These are phyloP conservation scores for Vigna mungo DNA, from an alignment of 306 rosid genomes.

Conservation along the genomic window DNA sequence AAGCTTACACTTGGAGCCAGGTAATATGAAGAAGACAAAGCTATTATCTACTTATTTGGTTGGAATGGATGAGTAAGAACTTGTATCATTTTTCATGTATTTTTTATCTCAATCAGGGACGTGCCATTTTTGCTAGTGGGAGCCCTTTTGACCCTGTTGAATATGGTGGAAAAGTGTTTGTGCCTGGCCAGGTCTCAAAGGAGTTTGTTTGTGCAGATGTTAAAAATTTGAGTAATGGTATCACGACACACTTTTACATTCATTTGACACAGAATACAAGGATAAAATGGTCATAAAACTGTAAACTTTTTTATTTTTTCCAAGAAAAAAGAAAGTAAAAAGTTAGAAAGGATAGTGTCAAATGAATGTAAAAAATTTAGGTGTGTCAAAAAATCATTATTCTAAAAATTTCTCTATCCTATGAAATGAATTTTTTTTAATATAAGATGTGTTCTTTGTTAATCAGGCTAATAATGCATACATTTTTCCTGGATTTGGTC, in stretches of 20 bases:
- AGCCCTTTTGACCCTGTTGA: slow-evolving; percentile 91
- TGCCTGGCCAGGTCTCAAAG: slow-evolving; percentile 84
- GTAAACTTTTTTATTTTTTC: too few species aligned
- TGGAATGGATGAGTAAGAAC: slow-evolving; percentile 18
- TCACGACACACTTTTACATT: too few species aligned
- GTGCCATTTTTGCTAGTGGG: slow-evolving; percentile 86
- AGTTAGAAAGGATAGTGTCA: too few species aligned
- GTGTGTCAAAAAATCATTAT: too few species aligned
- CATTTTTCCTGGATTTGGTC: slow-evolving; percentile 95
- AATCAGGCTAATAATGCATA: slow-evolving; percentile 91
- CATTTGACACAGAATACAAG: too few species aligned
- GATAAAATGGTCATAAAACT: too few species aligned
- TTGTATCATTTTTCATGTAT: background rate
- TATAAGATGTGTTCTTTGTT: slow-evolving; percentile 33
- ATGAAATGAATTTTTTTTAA: slow-evolving; percentile 37
- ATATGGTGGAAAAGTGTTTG: slow-evolving; percentile 70
- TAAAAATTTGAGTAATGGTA: background rate
- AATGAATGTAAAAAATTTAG: too few species aligned
- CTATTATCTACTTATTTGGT: background rate
- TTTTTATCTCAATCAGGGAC: slow-evolving; percentile 62
- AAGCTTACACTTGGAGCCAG: slow-evolving; percentile 57
- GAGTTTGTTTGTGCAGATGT: slow-evolving; percentile 15
- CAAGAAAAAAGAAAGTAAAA: too few species aligned
- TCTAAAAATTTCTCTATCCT: background rate
- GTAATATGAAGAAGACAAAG: slow-evolving; percentile 42